A percentile compares a stretch with the other conserved stretches of the same genome.
These are phyloP conservation scores for Catunica adiposa DNA, from an alignment of 2,329 filamentous ascomycete species.

Conservation along the genomic window DNA sequence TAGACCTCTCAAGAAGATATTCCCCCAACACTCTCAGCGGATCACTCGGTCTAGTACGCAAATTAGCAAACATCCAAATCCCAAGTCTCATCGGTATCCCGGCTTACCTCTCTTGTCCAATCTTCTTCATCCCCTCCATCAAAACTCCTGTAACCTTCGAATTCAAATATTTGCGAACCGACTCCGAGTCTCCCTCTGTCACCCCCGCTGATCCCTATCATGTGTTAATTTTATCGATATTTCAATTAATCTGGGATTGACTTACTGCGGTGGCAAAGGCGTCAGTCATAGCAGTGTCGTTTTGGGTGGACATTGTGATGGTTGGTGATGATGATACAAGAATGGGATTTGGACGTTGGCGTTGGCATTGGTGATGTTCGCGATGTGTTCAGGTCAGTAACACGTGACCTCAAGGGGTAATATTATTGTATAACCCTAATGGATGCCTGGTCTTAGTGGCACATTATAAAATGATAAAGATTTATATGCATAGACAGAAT, in stretches of 20 bases:
- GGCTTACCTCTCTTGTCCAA: slow-evolving; percentile 55
- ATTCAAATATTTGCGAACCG: slow-evolving; percentile 55
- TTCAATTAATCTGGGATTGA: neutral
- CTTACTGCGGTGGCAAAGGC: slow-evolving; percentile 3
- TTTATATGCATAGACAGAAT: too few relatives aligned
- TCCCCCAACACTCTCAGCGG: slow-evolving; percentile 54
- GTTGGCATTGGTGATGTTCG: neutral
- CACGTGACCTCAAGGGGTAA: too few relatives aligned
- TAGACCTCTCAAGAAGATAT: slow-evolving; percentile 51
- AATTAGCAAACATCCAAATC: neutral
- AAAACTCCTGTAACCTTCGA: slow-evolving; percentile 50
- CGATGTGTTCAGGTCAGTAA: neutral
- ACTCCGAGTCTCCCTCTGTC: slow-evolving; percentile 37
- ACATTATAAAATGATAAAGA: too few relatives aligned
- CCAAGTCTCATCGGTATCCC: neutral
- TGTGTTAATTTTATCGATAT: neutral
- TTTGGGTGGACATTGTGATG: slow-evolving; percentile 2
- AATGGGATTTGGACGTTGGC: too few relatives aligned
- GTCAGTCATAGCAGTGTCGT: slow-evolving; percentile 11
- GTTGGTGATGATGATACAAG: neutral
- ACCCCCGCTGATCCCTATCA: neutral
- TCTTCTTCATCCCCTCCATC: slow-evolving; percentile 57
- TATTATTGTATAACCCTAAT: neutral
- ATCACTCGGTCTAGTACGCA: slow-evolving; percentile 40
- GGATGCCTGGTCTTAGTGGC: neutral